Evolutionary conservation across 179 eudicot genomes (phyloP), one percentile per base, ranked within the genome.

Genomic region (Silene noctiflora): DNA sequence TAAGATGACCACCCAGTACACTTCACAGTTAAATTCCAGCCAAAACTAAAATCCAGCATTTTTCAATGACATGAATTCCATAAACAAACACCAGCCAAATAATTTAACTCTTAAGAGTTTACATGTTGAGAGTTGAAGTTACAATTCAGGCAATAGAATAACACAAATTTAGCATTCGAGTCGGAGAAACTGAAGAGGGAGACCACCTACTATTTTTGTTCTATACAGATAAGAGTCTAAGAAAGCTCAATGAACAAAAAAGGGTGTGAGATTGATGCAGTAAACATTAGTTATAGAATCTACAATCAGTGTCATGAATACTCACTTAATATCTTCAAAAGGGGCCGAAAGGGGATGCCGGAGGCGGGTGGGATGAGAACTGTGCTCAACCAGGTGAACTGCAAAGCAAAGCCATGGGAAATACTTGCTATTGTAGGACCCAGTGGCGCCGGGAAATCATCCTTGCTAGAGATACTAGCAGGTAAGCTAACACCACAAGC

Each of bases 391-490:
- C 86, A 87, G 66, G 97, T 96, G 51, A 83, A 44, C 46, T 86
- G 84, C 81, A 81, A 77, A 24, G 99, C 98, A 13, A 96, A 91
- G 67, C 97, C 99, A 6, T 93, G 97, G 94, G 99, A 96, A 66
- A 83, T 96, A 53, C 89, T 96, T 2, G 99, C 99, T 61, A 91
- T 96, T 3, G 91, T 96, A 63, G 99, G 99, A 3, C 99, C 99
- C 0, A 96, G 99, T 51, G 99, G 99, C 2, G 98, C 99, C 42
- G 99, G 99, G 0, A 96, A 96, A 68, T 93, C 99, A 11, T 83
- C 97, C 3, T 82, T 96, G 61, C 93, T 96, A 2, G 98, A 96
- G 78, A 84, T 96, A 78, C 90, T 96, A 5, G 92, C 99, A 71
- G 99, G 97, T 0, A 93, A 84, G 81, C 77, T 96, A 75, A 82